Evolutionary conservation across 2,329 filamentous ascomycete species (phyloP).

Genomic region (Aspergillus piperis): DNA sequence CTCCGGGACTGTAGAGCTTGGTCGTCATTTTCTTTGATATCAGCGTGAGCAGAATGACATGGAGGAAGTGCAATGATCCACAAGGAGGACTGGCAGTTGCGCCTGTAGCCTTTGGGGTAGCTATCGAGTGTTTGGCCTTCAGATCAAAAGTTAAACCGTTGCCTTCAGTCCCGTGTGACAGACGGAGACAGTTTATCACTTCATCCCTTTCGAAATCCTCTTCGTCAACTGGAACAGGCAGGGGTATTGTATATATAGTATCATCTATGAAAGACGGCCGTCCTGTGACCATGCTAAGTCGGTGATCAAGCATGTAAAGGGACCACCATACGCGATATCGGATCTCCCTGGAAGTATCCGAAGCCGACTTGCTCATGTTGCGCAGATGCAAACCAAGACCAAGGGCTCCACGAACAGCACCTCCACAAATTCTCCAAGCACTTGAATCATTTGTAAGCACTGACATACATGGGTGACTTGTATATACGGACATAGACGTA

Average conservation of each 20-base stretch:
- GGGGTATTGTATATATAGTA: conserved; percentile 43
- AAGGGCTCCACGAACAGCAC: conserved; percentile 44
- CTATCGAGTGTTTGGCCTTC: conserved; percentile 21
- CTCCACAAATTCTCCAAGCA: conserved; percentile 46
- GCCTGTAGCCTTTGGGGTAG: conserved; percentile 13
- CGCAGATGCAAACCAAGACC: conserved; percentile 47
- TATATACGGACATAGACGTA: background rate
- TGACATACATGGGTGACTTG: background rate
- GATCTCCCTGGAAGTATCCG: conserved; percentile 45
- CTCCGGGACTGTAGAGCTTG: conserved; percentile 44
- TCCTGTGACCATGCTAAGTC: conserved; percentile 47
- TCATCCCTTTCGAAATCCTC: conserved; percentile 40
- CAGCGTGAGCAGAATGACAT: conserved; percentile 38
- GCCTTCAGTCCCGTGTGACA: conserved; percentile 22
- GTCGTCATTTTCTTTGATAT: conserved; percentile 42
- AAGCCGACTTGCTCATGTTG: conserved; percentile 40
- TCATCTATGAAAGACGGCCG: conserved; percentile 47
- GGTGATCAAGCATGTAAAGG: conserved; percentile 45
- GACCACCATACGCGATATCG: conserved; percentile 51
- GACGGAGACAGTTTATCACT: conserved; percentile 31
- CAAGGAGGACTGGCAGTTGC: conserved; percentile 34
- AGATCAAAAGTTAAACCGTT: conserved; percentile 23
- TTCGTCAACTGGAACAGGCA: conserved; percentile 46
- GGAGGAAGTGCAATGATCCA: conserved; percentile 44
- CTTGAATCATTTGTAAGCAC: conserved; percentile 25